These are phyloP conservation scores for Diaporthe destruens DNA, from an alignment of 2,329 filamentous ascomycete genomes.

Conservation along the genomic window DNA sequence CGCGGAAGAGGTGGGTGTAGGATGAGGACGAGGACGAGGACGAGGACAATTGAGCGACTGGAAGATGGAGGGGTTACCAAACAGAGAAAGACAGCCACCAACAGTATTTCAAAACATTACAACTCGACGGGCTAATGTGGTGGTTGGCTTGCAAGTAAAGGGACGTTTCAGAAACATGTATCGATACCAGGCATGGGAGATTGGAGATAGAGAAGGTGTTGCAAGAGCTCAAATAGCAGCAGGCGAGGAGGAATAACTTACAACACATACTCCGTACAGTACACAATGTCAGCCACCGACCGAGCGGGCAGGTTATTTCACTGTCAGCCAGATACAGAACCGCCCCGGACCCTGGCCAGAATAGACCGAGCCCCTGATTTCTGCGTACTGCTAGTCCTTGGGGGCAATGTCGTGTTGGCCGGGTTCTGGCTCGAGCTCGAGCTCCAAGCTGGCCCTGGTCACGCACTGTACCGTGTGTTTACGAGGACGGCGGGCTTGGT, in stretches of 20 bases:
- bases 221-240: conserved; percentile 8
- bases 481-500: background rate
- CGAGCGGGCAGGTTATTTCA: conserved; percentile 30
- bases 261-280: background rate
- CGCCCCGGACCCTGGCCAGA: conserved; percentile 23
- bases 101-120: conserved; percentile 29
- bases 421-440: conserved; percentile 27
- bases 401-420: conserved; percentile 33
- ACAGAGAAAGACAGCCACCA: background rate
- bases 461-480: conserved; percentile 7
- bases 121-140: background rate
- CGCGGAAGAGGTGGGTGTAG: background rate
- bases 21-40: background rate
- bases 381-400: conserved; percentile 27
- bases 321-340: conserved; percentile 5
- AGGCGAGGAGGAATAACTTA: background rate
- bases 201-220: background rate
- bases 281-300: conserved; percentile 13
- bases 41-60: conserved; percentile 38
- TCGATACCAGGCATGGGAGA: conserved; percentile 7
- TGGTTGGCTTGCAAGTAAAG: conserved; percentile 12
- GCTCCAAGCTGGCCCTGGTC: conserved; percentile 17
- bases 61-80: conserved; percentile 27
- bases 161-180: background rate
- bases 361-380: conserved; percentile 32